These are phyloP conservation scores for Entonaema liquescens DNA, from an alignment of 495 filamentous ascomycete species.

Conservation along the genomic window DNA sequence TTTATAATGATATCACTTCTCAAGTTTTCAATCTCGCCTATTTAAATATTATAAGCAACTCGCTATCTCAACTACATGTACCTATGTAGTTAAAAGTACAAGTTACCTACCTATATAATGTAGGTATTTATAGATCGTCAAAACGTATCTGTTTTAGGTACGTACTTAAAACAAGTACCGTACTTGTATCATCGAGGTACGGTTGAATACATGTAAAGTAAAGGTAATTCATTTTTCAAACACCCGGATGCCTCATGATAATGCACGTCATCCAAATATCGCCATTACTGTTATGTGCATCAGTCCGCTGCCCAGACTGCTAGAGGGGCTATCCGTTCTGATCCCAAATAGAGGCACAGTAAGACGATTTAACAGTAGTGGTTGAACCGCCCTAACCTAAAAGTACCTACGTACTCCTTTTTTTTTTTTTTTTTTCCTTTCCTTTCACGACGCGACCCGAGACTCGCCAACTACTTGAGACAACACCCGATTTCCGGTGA, in stretches of 20 bases:
- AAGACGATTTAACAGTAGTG: not conserved
- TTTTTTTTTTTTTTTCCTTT: not conserved
- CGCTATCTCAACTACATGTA: no score
- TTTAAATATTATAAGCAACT: constrained; percentile 1
- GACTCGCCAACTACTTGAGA: constrained; percentile 1
- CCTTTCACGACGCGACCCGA: not conserved
- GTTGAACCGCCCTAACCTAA: not conserved
- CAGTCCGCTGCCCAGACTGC: not conserved
- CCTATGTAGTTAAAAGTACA: not conserved
- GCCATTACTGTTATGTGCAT: constrained; percentile 8
- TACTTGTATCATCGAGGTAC: no score
- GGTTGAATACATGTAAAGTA: no score
- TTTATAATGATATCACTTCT: constrained; percentile 32
- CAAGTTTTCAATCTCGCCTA: constrained; percentile 31
- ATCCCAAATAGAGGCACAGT: not conserved
- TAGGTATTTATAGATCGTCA: constrained; percentile 28
- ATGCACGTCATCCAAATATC: constrained; percentile 37
- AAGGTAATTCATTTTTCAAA: constrained; percentile 6
- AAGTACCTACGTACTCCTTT: not conserved
- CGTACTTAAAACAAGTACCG: not conserved
- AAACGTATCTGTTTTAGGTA: not conserved
- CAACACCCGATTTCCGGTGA: not conserved
- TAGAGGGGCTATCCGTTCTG: not conserved
- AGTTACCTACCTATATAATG: no score
- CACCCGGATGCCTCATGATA: constrained; percentile 5